A percentile compares a stretch with the other conserved stretches of the same genome.
Evolutionary conservation across 2,329 filamentous ascomycete genomes (phyloP).

Genomic region (Phaeoacremonium minimum): DNA sequence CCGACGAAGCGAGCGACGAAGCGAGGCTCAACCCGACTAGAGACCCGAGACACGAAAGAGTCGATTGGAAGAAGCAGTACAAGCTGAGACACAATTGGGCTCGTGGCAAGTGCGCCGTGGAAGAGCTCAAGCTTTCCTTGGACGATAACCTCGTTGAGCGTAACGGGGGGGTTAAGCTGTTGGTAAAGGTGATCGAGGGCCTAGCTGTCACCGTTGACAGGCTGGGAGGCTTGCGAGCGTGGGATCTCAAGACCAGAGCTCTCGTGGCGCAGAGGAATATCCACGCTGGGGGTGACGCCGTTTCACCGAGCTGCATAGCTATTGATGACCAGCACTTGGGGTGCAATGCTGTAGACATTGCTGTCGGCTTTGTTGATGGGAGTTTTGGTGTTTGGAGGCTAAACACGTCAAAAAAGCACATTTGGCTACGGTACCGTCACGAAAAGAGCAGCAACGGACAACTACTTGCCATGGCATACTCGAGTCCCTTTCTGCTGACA

Average conservation of each 20-base stretch:
- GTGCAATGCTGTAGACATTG: constrained; percentile 49
- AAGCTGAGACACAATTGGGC: constrained; percentile 90
- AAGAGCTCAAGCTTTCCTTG: constrained; percentile 57
- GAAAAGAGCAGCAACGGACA: constrained; percentile 58
- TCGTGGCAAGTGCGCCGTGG: constrained; percentile 72
- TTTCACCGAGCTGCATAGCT: constrained; percentile 57
- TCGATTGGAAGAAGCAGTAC: constrained; percentile 87
- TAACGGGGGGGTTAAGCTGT: constrained; percentile 49
- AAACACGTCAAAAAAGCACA: constrained; percentile 31
- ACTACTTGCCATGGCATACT: constrained; percentile 67
- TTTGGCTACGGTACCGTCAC: constrained; percentile 54
- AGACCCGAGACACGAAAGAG: constrained; percentile 21
- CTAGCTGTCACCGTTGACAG: constrained; percentile 74
- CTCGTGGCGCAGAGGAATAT: constrained; percentile 50
- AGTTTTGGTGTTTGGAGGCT: constrained; percentile 68
- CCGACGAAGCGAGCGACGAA: constrained; percentile 2
- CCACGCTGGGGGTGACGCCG: constrained; percentile 12
- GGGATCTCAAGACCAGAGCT: constrained; percentile 63
- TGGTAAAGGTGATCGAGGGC: constrained; percentile 75
- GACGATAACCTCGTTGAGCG: constrained; percentile 10
- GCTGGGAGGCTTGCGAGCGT: constrained; percentile 67
- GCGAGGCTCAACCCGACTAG: neutral
- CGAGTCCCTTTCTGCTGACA: constrained; percentile 72
- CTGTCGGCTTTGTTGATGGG: constrained; percentile 69
- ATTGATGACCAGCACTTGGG: constrained; percentile 51